These are phyloP conservation scores for Cyclotella atomus DNA, from an alignment of 108 stramenopile species.

Conservation along the genomic window DNA sequence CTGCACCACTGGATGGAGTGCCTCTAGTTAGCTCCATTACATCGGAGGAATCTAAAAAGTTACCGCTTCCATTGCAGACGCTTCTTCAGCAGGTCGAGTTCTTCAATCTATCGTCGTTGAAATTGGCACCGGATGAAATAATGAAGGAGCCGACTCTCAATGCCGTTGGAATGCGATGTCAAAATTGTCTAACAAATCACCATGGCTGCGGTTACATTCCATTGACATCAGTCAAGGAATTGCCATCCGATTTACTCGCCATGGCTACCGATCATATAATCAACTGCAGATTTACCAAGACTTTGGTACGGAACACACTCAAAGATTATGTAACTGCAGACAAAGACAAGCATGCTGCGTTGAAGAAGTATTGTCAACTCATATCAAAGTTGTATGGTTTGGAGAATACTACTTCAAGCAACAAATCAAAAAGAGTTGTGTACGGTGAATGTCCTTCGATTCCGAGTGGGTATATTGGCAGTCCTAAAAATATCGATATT, in stretches of 20 bases:
- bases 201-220: constrained; percentile 7
- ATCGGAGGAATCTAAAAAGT: constrained; percentile 8
- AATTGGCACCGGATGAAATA: background rate
- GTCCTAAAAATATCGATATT: constrained; percentile 12
- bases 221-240: background rate
- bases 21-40: constrained; percentile 9
- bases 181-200: constrained; percentile 9
- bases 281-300: constrained; percentile 1
- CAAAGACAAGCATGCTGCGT: background rate
- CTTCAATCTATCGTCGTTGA: constrained; percentile 16
- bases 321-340: background rate
- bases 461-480: constrained; percentile 15
- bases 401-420: background rate
- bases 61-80: background rate
- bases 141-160: background rate
- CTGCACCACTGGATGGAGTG: background rate
- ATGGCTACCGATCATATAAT: background rate
- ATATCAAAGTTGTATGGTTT: constrained; percentile 3
- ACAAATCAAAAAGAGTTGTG: background rate
- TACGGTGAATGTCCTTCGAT: constrained; percentile 11
- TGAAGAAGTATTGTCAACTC: constrained; percentile 3
- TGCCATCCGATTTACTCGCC: background rate
- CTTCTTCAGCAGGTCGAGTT: constrained; percentile 19
- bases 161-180: constrained; percentile 11
- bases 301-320: background rate